Evolutionary conservation across 768 basidiomycete genomes (phyloP), one percentile per base, ranked within the genome.

Genomic region (Amanita muscaria): DNA sequence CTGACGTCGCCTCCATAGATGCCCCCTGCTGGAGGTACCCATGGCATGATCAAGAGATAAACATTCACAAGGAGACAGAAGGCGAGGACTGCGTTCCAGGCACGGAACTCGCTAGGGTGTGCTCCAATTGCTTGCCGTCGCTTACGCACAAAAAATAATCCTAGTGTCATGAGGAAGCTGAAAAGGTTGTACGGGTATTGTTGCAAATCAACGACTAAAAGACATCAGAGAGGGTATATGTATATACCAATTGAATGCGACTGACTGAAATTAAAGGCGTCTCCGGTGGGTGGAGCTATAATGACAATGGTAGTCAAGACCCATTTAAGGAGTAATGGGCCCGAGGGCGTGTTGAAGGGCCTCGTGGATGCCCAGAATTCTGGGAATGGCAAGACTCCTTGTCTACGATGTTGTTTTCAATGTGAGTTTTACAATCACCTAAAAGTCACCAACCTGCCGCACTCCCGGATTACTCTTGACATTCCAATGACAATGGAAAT

Each of bases 331-430:
- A 69, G 54, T 31, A 73, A 64, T 3, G 75, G 69, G 1, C 62
- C 69, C 1, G 67, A 54, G 5, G 76, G 75, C 3, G 74, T 74
- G 27, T 70, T 71, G 53, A 76, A 76, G 1, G 74, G 75, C 29
- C 62, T 60, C 2, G 69, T 75, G 1, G 70, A 71, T 4, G 69
- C 67, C 64, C 72, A 77, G 56, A 76, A 66, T 22, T 55, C 53
- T 2, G 74, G 66, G 49, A 63, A 77, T 2, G 76, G 75, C 5
- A 77, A 56, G n/a, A 79, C 65, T 10, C 74, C 76, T 60, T 75
- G 73, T 42, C 60, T 58, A 9, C 40, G 7, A 27, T 16, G 12
- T n/a, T 8, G 8, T 36, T 19, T 32, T 25, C 25, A 31, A n/a
- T 25, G 11, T 37, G 25, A n/a, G 41, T 23, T 35, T 34, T 19